phyloP scores from a whole-genome alignment of 2,329 filamentous ascomycete genomes.

The Pyrenophora tritici-repentis region DNA sequence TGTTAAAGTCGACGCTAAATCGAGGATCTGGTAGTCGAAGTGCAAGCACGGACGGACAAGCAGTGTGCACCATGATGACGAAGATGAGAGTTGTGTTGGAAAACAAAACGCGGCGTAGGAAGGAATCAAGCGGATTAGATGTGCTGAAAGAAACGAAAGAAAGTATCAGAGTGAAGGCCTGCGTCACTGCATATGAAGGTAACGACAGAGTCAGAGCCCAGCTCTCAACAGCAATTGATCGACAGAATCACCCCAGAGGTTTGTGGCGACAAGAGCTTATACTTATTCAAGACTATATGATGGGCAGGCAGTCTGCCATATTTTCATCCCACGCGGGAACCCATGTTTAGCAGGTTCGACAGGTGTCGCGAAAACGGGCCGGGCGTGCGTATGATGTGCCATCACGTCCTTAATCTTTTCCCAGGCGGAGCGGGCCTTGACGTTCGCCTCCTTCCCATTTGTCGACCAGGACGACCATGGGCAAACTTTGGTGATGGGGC shows the following conservation, averaged over 20 bases:
- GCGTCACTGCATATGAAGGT: slow-evolving; percentile 5
- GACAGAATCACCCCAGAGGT: neutral
- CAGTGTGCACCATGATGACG: slow-evolving; percentile 20
- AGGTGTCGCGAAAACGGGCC: slow-evolving; percentile 6
- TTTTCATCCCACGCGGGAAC: neutral
- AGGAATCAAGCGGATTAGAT: neutral
- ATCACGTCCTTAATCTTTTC: slow-evolving; percentile 3
- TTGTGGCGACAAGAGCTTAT: slow-evolving; percentile 6
- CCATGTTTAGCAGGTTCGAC: slow-evolving; percentile 14
- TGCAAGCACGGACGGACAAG: slow-evolving; percentile 21
- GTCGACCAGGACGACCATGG: neutral
- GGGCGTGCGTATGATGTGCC: slow-evolving; percentile 1
- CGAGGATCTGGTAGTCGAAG: slow-evolving; percentile 30
- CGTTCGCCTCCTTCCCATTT: neutral
- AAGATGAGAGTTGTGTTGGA: neutral
- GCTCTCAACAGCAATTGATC: slow-evolving; percentile 8
- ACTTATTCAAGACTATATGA: slow-evolving; percentile 1
- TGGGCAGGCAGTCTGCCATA: neutral
- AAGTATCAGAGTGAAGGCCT: neutral
- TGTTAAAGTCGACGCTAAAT: slow-evolving; percentile 30
- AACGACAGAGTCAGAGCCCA: slow-evolving; percentile 9
- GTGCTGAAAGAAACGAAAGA: neutral
- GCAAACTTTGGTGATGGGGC: slow-evolving; percentile 5
- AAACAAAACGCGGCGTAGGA: neutral
- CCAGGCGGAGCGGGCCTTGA: neutral